Percentiles rank a stretch among this genome's conserved stretches.
Evolutionary conservation across 2,329 filamentous ascomycete species (phyloP).

Genomic region (Monascus ruber): DNA sequence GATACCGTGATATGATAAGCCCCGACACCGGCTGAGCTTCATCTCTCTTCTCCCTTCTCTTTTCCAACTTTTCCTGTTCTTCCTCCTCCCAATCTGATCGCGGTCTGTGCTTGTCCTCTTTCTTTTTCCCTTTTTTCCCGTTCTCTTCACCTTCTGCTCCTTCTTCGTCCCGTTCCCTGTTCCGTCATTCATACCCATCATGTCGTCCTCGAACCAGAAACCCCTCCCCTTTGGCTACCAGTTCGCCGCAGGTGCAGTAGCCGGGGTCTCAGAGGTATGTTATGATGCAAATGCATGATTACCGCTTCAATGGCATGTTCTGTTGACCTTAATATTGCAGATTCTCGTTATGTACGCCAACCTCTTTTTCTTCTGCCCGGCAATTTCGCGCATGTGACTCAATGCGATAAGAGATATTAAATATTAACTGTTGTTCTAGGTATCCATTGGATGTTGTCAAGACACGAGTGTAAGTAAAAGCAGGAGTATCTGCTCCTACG

Average conservation of each 20-base stretch:
- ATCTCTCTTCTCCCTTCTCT: too few species aligned
- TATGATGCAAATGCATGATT: neutral
- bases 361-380: neutral
- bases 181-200: constrained; percentile 30
- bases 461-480: constrained; percentile 69
- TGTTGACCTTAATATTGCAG: constrained; percentile 33
- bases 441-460: constrained; percentile 98
- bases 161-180: constrained; percentile 1
- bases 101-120: too few species aligned
- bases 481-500: too few species aligned
- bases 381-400: neutral
- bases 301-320: constrained; percentile 6
- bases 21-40: too few species aligned
- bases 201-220: constrained; percentile 52
- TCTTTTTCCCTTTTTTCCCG: constrained; percentile 2
- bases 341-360: constrained; percentile 70
- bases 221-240: constrained; percentile 89
- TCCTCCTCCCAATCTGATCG: too few species aligned
- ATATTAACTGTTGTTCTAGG: constrained; percentile 42
- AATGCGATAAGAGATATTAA: neutral
- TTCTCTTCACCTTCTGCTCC: constrained; percentile 5
- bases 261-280: constrained; percentile 91
- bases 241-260: constrained; percentile 90
- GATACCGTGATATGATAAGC: too few species aligned
- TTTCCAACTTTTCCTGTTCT: too few species aligned